phyloP scores from a whole-genome alignment of 2,329 filamentous ascomycete genomes.

The Diaporthe vexans region DNA sequence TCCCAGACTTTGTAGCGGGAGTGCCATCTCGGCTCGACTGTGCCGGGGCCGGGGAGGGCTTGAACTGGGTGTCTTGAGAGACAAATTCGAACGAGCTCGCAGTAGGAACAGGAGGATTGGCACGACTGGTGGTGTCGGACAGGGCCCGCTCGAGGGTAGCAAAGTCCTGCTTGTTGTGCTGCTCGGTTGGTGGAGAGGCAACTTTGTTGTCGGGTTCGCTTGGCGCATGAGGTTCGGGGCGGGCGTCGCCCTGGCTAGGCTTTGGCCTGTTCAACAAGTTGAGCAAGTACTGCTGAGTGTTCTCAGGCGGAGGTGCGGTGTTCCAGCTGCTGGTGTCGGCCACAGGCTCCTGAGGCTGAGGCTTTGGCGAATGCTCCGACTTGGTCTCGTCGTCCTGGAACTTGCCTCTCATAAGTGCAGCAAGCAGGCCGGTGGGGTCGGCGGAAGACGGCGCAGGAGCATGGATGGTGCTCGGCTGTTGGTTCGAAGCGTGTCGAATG shows the following conservation, averaged over 20 bases:
- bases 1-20: conserved; percentile 47
- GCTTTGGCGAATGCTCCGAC: conserved; percentile 49
- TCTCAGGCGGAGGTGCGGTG: conserved; percentile 68
- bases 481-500: conserved; percentile 45
- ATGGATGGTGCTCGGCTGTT: conserved; percentile 60
- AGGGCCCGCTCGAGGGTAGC: conserved; percentile 37
- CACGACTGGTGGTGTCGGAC: conserved; percentile 42
- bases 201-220: conserved; percentile 59
- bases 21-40: conserved; percentile 48
- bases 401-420: conserved; percentile 72
- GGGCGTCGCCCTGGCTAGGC: conserved; percentile 70
- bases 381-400: conserved; percentile 62
- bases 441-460: conserved; percentile 69
- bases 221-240: conserved; percentile 46
- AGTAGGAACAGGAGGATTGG: conserved; percentile 38
- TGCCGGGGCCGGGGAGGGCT: conserved; percentile 43
- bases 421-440: conserved; percentile 70
- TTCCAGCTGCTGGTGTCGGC: conserved; percentile 56
- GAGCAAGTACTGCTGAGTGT: conserved; percentile 88
- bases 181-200: conserved; percentile 60
- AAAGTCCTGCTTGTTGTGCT: conserved; percentile 38
- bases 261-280: conserved; percentile 87
- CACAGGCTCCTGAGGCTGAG: conserved; percentile 39
- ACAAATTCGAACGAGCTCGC: conserved; percentile 48
- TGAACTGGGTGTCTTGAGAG: conserved; percentile 45